Evolutionary conservation across 2,329 filamentous ascomycete genomes (phyloP), one percentile per base, ranked within the genome.

Genomic region (Arthrobotrys iridis): DNA sequence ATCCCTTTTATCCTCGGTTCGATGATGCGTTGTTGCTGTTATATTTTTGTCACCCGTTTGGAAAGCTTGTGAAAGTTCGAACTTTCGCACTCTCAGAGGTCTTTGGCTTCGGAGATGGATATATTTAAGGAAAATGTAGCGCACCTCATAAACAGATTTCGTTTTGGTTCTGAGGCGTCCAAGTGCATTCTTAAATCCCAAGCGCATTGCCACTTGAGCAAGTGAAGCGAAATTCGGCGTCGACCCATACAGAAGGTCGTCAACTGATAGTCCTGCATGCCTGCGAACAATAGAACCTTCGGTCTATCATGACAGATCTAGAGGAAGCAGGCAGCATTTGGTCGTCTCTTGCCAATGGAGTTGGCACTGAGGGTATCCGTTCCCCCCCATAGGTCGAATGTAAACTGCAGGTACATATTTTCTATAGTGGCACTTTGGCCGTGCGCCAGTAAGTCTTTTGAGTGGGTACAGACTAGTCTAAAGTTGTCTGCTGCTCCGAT

Each of bases 31-130:
- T 70, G 65, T 55, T 43, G 33, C 22, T 62, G 55, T 70, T 33
- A 20, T 45, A 43, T 62, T 35, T 40, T 22, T 52, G 22, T 55
- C n/a, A 30, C 15, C 18, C 30, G 18, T 20, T 10, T n/a, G n/a
- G 24, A 20, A 40, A 55, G 65, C 65, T 70, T 35, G 65, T 70
- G 65, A 70, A 30, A 70, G 43, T 55, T 11, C n/a, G n/a, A n/a
- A n/a, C n/a, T n/a, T n/a, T n/a, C n/a, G n/a, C n/a, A n/a, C n/a
- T 43, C 41, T 43, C 50, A 41, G 30, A 60, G 7, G 40, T 35
- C 26, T 48, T 48, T 15, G 15, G 11, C 30, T 55, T 55, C 62
- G 62, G 28, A 15, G 35, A 48, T 43, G 20, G 28, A 15, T 10
- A 45, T 55, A 70, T 43, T 62, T 55, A 70, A 70, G 55, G 55